Evolutionary conservation across 1,284 basidiomycete species (phyloP), one percentile per base, ranked within the genome.

Genomic region (Fomitopsis schrenkii): DNA sequence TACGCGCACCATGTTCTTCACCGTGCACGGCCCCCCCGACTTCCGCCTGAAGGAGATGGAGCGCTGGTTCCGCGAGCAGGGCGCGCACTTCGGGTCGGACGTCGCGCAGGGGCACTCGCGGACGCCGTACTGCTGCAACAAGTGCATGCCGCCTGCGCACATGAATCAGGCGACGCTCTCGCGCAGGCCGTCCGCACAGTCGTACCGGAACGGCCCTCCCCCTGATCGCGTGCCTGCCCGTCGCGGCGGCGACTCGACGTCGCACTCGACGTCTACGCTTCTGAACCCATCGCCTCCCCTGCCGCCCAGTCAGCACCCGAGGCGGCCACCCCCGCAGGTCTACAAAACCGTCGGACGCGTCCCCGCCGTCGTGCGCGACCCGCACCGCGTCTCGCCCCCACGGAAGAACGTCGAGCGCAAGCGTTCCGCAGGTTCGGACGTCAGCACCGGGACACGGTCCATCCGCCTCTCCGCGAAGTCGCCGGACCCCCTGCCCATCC

Each of bases 21-120:
- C 86, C 10, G 75, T 88, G 45, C 78, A 87, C 55, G 87, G 88
- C 0, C 87, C 88, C 1, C 70, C 80, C 40, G 88, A 91, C 70
- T 90, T 91, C 69, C 80, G 87, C 30, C 72, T 90, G 44, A 89
- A 88, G 74, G 88, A 89, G 71, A 88, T 90, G 81, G 88, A 90
- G 67, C 84, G 83, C 60, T 90, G 88, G 88, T 83, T 88, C 68
- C 77, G 77, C 62, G 68, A 72, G 30, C 76, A 81, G 38, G 74
- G 77, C 26, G 58, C 67, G 52, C 69, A 72, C 52, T 59, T 67
- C 41, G 58, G 63, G 36, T 68, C 69, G 45, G 62, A 61, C 26
- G 56, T 66, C 1, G 58, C 57, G n/a, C 69, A 67, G 53, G 63
- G 63, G 1, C 17, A 60, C 55, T 54, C 62, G 48, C 53, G 67